Conservation (phyloP, 2,329 filamentous ascomycete species). For the Nigrospora oryzae region DNA sequence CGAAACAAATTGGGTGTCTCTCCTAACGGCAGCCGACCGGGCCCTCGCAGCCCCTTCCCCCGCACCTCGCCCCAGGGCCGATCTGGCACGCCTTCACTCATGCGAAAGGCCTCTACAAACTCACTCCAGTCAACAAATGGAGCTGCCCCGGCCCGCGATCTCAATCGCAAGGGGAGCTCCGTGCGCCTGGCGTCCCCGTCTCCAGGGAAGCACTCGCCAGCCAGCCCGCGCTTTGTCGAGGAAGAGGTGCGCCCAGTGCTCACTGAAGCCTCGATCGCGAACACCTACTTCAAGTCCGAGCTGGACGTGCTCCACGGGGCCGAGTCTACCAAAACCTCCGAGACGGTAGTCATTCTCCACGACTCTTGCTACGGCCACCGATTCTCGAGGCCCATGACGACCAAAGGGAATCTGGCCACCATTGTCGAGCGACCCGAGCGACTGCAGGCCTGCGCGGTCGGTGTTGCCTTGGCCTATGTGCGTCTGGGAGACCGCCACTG, state of each 20-base stretch:
- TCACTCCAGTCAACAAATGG: constrained; percentile 44
- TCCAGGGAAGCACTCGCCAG: constrained; percentile 12
- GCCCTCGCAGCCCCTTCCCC: constrained; percentile 33
- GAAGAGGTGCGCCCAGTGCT: constrained; percentile 27
- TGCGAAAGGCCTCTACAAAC: constrained; percentile 49
- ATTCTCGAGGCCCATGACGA: constrained; percentile 74
- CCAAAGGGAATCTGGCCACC: constrained; percentile 59
- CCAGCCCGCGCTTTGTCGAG: constrained; percentile 17
- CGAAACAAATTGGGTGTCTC: constrained; percentile 8
- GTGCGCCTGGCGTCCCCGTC: constrained; percentile 34
- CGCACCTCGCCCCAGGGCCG: constrained; percentile 27
- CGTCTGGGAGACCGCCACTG: constrained; percentile 75
- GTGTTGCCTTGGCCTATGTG: constrained; percentile 81
- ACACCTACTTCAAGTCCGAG: constrained; percentile 62
- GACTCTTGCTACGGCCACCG: constrained; percentile 94
- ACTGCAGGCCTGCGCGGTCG: constrained; percentile 74
- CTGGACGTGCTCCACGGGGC: constrained; percentile 51
- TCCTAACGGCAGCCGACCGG: constrained; percentile 21
- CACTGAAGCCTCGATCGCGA: constrained; percentile 52
- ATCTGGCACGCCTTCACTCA: constrained; percentile 39
- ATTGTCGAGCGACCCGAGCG: constrained; percentile 94
- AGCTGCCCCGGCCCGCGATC: constrained; percentile 23
- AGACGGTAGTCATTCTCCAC: constrained; percentile 79
- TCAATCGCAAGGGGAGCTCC: constrained; percentile 35
- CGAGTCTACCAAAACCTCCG: constrained; percentile 29